Evolutionary conservation across 768 basidiomycete species (phyloP).

Genomic region (Cystobasidium ongulense): DNA sequence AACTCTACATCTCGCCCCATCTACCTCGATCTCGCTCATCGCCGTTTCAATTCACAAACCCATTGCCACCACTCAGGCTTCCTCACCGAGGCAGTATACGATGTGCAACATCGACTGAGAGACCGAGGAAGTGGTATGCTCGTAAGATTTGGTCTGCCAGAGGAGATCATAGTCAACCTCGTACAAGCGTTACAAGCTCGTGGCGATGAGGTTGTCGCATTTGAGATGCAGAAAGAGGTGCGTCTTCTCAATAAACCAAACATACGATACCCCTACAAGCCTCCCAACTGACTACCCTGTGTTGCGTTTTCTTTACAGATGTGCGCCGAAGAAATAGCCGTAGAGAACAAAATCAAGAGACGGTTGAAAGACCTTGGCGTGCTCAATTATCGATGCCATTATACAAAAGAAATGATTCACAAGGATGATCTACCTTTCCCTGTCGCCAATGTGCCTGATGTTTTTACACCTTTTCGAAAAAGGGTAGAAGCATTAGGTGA

Average conservation of each 20-base stretch:
- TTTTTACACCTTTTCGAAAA: conserved; percentile 49
- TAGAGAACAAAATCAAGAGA: not conserved
- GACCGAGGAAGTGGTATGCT: conserved; percentile 43
- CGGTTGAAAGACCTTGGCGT: conserved; percentile 32
- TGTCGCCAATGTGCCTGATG: conserved; percentile 44
- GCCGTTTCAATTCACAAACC: not conserved
- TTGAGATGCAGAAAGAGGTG: conserved; percentile 37
- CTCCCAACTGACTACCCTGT: not conserved
- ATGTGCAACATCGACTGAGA: conserved; percentile 34
- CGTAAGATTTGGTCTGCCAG: conserved; percentile 47
- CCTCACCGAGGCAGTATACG: conserved; percentile 42
- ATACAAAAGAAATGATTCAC: conserved; percentile 41
- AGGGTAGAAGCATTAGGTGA: conserved; percentile 46
- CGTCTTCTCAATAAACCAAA: too few species aligned
- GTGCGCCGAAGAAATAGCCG: conserved; percentile 12
- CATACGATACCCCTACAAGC: not conserved
- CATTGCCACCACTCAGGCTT: conserved; percentile 42
- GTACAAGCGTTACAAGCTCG: conserved; percentile 41
- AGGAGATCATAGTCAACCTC: conserved; percentile 44
- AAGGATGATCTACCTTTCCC: conserved; percentile 44
- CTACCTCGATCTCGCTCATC: not conserved
- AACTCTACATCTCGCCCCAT: not conserved
- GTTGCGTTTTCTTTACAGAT: not conserved
- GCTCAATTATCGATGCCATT: conserved; percentile 34
- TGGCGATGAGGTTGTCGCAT: conserved; percentile 44